phyloP scores from a whole-genome alignment of 257 asterid species.

The Leonotis leonurus region DNA sequence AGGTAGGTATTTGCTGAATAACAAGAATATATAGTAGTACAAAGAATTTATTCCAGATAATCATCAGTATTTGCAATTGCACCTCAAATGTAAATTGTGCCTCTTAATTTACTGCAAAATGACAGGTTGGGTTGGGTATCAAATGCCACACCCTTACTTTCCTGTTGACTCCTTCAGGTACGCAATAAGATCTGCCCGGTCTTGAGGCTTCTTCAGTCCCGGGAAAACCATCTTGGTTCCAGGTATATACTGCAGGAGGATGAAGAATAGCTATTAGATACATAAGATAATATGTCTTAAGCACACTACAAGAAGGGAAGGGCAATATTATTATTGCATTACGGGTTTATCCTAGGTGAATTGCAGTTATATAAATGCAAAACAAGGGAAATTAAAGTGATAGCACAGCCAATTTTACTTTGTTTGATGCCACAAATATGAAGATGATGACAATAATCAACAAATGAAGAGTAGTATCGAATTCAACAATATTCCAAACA shows the following conservation, averaged over 20 bases:
- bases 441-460: too few relatives aligned
- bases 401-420: too few relatives aligned
- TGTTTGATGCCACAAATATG: too few relatives aligned
- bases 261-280: not conserved
- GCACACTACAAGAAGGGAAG: too few relatives aligned
- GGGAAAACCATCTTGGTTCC: constrained; percentile 96
- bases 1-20: not conserved
- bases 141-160: not conserved
- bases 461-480: not conserved
- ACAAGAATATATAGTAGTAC: not conserved
- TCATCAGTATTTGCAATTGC: not conserved
- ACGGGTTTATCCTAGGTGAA: too few relatives aligned
- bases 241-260: constrained; percentile 60
- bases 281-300: too few relatives aligned
- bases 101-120: constrained; percentile 31
- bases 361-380: too few relatives aligned
- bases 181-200: constrained; percentile 72
- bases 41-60: constrained; percentile 22
- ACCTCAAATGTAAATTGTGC: constrained; percentile 10
- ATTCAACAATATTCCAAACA: not conserved
- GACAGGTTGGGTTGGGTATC: not conserved
- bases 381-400: too few relatives aligned
- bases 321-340: too few relatives aligned
- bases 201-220: constrained; percentile 90
- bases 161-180: constrained; percentile 68